A percentile compares a stretch with the other conserved stretches of the same genome.
phyloP scores from a whole-genome alignment of 169 alveolate genomes.

The Cryptosporidium parvum region DNA sequence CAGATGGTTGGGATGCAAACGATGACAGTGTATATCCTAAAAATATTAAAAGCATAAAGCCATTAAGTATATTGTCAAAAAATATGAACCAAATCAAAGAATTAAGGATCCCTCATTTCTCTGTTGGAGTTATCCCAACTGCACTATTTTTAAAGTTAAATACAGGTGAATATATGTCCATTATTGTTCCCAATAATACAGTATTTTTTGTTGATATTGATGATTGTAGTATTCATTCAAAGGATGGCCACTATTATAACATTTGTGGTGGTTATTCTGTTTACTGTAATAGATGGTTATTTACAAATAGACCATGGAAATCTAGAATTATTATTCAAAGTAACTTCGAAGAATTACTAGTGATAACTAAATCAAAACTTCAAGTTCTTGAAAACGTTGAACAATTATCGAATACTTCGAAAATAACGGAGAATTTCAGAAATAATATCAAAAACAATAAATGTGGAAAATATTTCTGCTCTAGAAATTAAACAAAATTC shows the following conservation, averaged over 20 bases:
- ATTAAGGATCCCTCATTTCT: constrained; percentile 40
- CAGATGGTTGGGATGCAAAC: constrained; percentile 63
- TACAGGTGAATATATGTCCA: constrained; percentile 63
- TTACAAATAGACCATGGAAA: constrained; percentile 50
- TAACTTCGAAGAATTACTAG: neutral
- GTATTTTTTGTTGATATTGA: constrained; percentile 56
- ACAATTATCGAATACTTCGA: neutral
- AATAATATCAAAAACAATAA: neutral
- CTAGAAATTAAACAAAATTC: neutral
- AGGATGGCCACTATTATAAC: constrained; percentile 41
- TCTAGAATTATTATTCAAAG: constrained; percentile 25
- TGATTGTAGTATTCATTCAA: constrained; percentile 56
- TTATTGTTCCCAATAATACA: constrained; percentile 58
- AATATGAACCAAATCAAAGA: neutral
- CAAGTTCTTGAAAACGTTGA: constrained; percentile 2
- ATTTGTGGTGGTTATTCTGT: constrained; percentile 62
- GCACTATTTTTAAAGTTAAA: constrained; percentile 51
- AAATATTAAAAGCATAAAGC: constrained; percentile 34
- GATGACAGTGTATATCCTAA: constrained; percentile 50
- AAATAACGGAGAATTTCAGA: neutral
- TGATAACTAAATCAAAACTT: constrained; percentile 34
- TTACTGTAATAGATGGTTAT: constrained; percentile 30
- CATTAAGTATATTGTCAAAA: constrained; percentile 16
- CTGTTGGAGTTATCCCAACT: constrained; percentile 66
- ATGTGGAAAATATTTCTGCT: neutral